These are phyloP conservation scores for Geranium brycei DNA, from an alignment of 345 rosid species.

Conservation along the genomic window DNA sequence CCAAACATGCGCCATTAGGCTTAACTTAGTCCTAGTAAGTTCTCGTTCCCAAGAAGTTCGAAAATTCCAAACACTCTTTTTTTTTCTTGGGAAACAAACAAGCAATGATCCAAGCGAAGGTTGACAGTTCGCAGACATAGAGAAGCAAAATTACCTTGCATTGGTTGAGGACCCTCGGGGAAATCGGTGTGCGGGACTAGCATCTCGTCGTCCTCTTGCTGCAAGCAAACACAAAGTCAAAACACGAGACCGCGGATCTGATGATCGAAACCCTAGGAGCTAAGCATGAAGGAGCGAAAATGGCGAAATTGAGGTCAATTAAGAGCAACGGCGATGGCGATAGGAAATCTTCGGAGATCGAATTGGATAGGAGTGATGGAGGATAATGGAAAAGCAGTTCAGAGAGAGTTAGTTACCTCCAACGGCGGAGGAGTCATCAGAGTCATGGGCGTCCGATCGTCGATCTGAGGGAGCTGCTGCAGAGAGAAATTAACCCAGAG, in stretches of 20 bases:
- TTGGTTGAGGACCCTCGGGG: conserved; percentile 46
- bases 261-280: conserved; percentile 24
- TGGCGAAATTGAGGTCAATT: conserved; percentile 1
- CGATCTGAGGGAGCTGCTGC: conserved; percentile 8
- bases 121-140: neutral
- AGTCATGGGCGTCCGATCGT: conserved; percentile 36
- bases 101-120: neutral
- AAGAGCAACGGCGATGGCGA: conserved; percentile 1
- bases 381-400: conserved; percentile 5
- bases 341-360: conserved; percentile 1
- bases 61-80: neutral
- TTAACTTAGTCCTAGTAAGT: neutral
- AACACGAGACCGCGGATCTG: conserved; percentile 24
- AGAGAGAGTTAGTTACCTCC: conserved; percentile 20
- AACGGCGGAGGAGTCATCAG: conserved; percentile 45
- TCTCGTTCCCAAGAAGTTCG: neutral
- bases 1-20: neutral
- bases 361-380: conserved; percentile 1
- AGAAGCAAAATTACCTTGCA: conserved; percentile 32
- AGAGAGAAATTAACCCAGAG: neutral
- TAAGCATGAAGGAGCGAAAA: neutral
- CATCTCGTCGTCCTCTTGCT: conserved; percentile 60
- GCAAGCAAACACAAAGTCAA: conserved; percentile 16
- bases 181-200: conserved; percentile 46
- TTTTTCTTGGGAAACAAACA: neutral